Evolutionary conservation across 2,329 filamentous ascomycete species (phyloP).

Genomic region (Pseudocercospora pini-densiflorae): DNA sequence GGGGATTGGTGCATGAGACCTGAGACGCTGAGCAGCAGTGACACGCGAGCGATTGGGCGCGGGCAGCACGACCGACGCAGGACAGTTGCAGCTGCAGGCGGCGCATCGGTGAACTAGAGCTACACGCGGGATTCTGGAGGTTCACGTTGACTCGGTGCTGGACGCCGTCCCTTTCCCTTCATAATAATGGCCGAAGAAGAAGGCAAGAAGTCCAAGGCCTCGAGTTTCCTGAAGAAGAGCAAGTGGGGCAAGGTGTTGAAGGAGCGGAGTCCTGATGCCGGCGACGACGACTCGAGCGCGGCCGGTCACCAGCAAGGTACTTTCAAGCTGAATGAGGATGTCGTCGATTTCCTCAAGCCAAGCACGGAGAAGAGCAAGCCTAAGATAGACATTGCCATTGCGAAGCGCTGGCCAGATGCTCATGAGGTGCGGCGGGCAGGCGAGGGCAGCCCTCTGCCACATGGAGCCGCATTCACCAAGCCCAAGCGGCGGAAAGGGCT

Average conservation of each 20-base stretch:
- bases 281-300: slow-evolving; percentile 21
- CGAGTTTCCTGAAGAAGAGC: slow-evolving; percentile 35
- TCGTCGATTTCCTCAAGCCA: slow-evolving; percentile 63
- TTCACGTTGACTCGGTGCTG: slow-evolving; percentile 18
- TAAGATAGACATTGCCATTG: slow-evolving; percentile 55
- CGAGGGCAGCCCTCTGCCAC: slow-evolving; percentile 20
- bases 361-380: slow-evolving; percentile 52
- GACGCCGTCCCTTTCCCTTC: slow-evolving; percentile 8
- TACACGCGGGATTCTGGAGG: not conserved
- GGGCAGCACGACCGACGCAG: not conserved
- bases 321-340: slow-evolving; percentile 48
- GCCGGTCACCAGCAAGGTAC: slow-evolving; percentile 18
- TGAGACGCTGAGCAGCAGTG: not conserved
- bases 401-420: slow-evolving; percentile 57
- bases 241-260: slow-evolving; percentile 41
- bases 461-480: slow-evolving; percentile 34
- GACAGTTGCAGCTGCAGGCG: not conserved
- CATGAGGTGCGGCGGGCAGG: slow-evolving; percentile 44
- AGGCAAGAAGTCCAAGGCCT: slow-evolving; percentile 27
- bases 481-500: slow-evolving; percentile 67
- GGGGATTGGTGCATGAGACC: not conserved
- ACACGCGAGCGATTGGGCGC: not conserved
- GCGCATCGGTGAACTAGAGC: not conserved
- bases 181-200: slow-evolving; percentile 29
- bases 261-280: slow-evolving; percentile 22